Evolutionary conservation across 305 asterid genomes (phyloP), one percentile per base, ranked within the genome.

Genomic region (Fraxinus sp.): DNA sequence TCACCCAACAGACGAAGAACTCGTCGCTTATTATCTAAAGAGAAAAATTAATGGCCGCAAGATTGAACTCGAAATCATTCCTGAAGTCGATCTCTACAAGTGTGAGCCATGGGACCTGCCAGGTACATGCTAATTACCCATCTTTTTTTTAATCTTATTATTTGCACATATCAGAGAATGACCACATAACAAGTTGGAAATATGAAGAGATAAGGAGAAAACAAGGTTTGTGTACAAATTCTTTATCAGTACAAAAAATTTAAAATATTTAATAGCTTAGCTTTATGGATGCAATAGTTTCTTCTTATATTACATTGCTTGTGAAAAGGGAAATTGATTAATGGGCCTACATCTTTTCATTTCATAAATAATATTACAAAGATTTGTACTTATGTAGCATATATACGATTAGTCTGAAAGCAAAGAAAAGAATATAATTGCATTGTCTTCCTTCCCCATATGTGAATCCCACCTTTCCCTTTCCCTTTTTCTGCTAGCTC

Each of bases 81-180:
- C 99, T 5, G 98, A 95, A 88, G 95, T 95, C 79, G 99, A 95
- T 93, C 99, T 95, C 82, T 95, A 95, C 89, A 95, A 95, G 86
- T 95, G 99, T 84, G 99, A 95, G 75, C 99, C 99, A 57, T 95
- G 99, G 99, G 99, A 95, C 79, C 87, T 95, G 77, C 99, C 99
- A 86, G 99, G 99, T 95, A 88, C 9, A 68, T 68, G 11, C 24
- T 3, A 24, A 66, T 66, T 66, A 3, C 28, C 32, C 32, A 22
- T 62, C 32, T 28, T 28, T 1, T 5, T 22, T 59, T 62, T 20
- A 59, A 20, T 20, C 32, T 20, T 22, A 18, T 59, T 59, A 59
- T 24, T 62, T 49, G 20, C 16, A 49, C 59, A 14, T 49, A 49
- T 13, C 59, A 49, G 59, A 49, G 18, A 43, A 43, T 43, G 55